phyloP scores from a whole-genome alignment of 2,329 filamentous ascomycete species.

The Xylariaceae sp. region DNA sequence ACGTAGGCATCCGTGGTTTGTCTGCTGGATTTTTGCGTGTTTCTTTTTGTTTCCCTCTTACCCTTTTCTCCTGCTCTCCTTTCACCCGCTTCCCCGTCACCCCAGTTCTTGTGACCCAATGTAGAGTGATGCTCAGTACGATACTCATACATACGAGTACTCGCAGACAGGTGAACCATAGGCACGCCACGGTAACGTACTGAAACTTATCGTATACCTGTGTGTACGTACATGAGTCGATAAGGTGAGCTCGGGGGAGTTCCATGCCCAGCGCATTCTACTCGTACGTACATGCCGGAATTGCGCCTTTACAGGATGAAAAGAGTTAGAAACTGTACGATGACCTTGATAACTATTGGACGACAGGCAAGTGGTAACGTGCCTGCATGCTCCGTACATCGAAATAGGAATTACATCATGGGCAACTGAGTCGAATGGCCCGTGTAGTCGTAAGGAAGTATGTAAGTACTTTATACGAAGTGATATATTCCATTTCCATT shows the following conservation, averaged over 20 bases:
- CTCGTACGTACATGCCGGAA: neutral
- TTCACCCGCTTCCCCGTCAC: slow-evolving; percentile 5
- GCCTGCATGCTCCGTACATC: no score
- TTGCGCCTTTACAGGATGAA: neutral
- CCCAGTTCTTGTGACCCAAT: slow-evolving; percentile 15
- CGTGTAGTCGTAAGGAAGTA: neutral
- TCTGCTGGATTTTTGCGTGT: slow-evolving; percentile 10
- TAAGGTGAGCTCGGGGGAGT: slow-evolving; percentile 5
- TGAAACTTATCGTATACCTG: neutral
- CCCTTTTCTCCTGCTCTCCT: neutral
- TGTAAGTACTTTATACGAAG: neutral
- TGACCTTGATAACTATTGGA: no score
- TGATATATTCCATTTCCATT: no score
- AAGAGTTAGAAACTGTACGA: no score
- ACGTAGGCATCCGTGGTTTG: slow-evolving; percentile 21
- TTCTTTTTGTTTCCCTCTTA: slow-evolving; percentile 2
- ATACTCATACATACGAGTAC: neutral
- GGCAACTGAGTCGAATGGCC: neutral
- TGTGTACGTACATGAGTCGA: neutral
- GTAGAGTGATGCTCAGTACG: slow-evolving; percentile 6
- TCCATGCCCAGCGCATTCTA: slow-evolving; percentile 6
- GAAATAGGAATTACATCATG: neutral
- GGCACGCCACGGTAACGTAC: neutral
- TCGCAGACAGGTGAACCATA: neutral
- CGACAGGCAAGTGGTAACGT: no score